Evolutionary conservation across 305 asterid species (phyloP).

Genomic region (Plantago coronopus): DNA sequence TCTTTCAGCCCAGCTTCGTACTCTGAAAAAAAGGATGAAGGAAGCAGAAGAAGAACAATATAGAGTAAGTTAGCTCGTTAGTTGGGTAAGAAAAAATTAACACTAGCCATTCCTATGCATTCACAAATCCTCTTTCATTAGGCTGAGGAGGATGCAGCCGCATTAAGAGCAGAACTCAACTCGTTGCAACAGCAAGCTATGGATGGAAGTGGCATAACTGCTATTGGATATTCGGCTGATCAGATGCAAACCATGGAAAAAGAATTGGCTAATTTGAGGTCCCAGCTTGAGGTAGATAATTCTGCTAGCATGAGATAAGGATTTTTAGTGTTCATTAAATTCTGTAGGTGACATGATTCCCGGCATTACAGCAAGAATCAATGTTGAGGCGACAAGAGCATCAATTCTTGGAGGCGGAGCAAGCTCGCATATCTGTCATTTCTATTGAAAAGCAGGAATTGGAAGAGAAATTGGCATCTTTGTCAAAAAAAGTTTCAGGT

Average conservation of each 20-base stretch:
- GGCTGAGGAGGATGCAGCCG: slow-evolving; percentile 99
- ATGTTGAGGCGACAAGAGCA: slow-evolving; percentile 69
- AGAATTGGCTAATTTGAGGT: slow-evolving; percentile 63
- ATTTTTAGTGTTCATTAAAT: slow-evolving; percentile 22
- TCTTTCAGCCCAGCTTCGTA: slow-evolving; percentile 87
- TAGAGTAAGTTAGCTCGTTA: slow-evolving; percentile 48
- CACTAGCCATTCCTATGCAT: slow-evolving; percentile 18
- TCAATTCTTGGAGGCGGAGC: slow-evolving; percentile 68
- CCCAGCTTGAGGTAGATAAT: slow-evolving; percentile 70
- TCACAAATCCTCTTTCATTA: slow-evolving; percentile 31
- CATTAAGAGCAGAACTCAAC: slow-evolving; percentile 81
- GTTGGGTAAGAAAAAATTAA: slow-evolving; percentile 15
- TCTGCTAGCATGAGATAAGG: slow-evolving; percentile 4
- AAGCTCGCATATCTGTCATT: slow-evolving; percentile 56
- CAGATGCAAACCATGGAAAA: slow-evolving; percentile 75
- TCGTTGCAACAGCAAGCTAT: slow-evolving; percentile 80
- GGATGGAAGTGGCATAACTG: slow-evolving; percentile 39
- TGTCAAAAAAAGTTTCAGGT: slow-evolving; percentile 65
- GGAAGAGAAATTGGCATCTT: slow-evolving; percentile 73
- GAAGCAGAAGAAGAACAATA: slow-evolving; percentile 99
- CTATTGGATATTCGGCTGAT: slow-evolving; percentile 52
- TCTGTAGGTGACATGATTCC: slow-evolving; percentile 15
- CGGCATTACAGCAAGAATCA: slow-evolving; percentile 60
- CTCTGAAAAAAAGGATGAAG: slow-evolving; percentile 68
- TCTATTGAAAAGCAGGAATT: slow-evolving; percentile 64